These are phyloP conservation scores for Colletotrichum truncatum DNA, from an alignment of 2,329 filamentous ascomycete species.

Conservation along the genomic window DNA sequence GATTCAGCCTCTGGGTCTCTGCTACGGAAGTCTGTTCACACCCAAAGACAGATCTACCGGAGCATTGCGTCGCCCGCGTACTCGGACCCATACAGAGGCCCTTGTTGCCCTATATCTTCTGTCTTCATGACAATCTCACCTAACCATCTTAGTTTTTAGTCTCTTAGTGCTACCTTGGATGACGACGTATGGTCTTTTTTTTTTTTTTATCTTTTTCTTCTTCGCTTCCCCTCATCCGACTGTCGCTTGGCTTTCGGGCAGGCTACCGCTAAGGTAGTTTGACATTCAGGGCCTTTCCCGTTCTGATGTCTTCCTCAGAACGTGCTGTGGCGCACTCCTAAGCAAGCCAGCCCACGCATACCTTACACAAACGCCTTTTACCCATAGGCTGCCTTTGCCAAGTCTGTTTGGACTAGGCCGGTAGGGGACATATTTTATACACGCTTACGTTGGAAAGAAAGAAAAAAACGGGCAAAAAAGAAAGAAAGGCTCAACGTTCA, in stretches of 20 bases:
- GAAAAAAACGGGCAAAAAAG: not conserved
- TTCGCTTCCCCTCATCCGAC: not conserved
- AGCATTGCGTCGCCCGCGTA: conserved; percentile 15
- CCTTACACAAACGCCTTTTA: not conserved
- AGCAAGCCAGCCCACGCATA: conserved; percentile 14
- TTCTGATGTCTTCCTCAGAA: not conserved
- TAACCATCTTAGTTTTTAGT: conserved; percentile 4
- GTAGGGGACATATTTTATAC: not conserved
- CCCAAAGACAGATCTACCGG: conserved; percentile 10
- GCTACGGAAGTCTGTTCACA: conserved; percentile 10
- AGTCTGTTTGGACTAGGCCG: not conserved
- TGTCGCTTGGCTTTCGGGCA: not conserved
- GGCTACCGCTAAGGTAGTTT: not conserved
- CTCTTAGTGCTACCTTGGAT: conserved; percentile 9
- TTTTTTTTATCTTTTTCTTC: not conserved
- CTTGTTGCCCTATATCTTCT: not conserved
- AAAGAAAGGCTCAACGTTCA: not conserved
- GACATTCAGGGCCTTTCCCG: not conserved
- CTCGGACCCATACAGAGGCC: conserved; percentile 1
- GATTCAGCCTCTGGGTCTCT: not conserved
- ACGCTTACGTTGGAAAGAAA: not conserved
- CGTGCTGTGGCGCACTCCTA: conserved; percentile 6
- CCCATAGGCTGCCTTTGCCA: not conserved
- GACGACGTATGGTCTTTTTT: not conserved
- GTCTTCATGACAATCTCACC: not conserved